These are phyloP conservation scores for Albophoma yamanashiensis DNA, from an alignment of 2,329 filamentous ascomycete species.

Conservation along the genomic window DNA sequence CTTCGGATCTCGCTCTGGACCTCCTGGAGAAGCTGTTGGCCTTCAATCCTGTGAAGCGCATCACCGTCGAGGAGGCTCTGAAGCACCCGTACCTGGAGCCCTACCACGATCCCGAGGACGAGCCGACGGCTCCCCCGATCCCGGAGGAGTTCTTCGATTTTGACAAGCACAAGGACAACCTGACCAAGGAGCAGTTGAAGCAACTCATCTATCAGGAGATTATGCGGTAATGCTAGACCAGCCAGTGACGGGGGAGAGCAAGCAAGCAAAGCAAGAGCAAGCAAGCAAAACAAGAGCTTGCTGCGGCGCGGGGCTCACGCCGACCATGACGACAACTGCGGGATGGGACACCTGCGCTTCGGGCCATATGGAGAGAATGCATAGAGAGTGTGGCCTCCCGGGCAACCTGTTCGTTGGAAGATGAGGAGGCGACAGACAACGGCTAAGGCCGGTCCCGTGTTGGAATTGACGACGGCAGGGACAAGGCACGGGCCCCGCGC, in stretches of 20 bases:
- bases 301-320: background rate
- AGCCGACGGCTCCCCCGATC: slow-evolving; percentile 92
- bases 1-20: slow-evolving; percentile 92
- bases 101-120: slow-evolving; percentile 97
- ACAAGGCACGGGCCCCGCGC: background rate
- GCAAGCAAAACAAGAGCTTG: background rate
- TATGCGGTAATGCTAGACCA: slow-evolving; percentile 41
- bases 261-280: background rate
- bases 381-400: background rate
- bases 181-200: slow-evolving; percentile 98
- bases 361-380: background rate
- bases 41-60: slow-evolving; percentile 98
- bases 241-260: background rate
- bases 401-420: background rate
- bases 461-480: background rate
- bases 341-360: background rate
- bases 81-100: slow-evolving; percentile 98
- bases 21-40: slow-evolving; percentile 90
- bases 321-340: background rate
- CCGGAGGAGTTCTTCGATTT: slow-evolving; percentile 99
- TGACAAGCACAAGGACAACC: slow-evolving; percentile 98
- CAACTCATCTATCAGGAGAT: slow-evolving; percentile 97
- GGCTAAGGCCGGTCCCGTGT: background rate
- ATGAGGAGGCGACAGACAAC: background rate
- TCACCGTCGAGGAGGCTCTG: slow-evolving; percentile 92